These are phyloP conservation scores for Piper longum DNA, from an alignment of 164 flowering plant species.

Conservation along the genomic window DNA sequence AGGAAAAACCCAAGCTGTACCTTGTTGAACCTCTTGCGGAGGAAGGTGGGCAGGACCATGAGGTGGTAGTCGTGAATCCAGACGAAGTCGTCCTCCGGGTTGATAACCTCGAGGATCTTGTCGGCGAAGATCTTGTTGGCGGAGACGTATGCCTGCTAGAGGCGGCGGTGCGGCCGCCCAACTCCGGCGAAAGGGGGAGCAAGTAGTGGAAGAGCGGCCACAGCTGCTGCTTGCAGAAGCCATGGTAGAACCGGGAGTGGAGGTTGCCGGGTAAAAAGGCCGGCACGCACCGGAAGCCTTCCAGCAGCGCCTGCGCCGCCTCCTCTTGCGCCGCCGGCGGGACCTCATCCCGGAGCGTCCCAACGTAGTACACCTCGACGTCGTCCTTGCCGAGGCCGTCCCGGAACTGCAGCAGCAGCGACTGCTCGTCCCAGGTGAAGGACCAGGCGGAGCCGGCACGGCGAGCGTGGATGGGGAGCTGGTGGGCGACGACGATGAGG, in stretches of 20 bases:
- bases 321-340: constrained; percentile 52
- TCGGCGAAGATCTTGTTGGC: constrained; percentile 71
- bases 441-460: constrained; percentile 31
- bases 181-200: constrained; percentile 60
- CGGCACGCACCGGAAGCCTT: constrained; percentile 56
- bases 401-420: constrained; percentile 46
- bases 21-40: constrained; percentile 57
- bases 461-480: constrained; percentile 44
- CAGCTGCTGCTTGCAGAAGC: constrained; percentile 61
- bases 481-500: constrained; percentile 50
- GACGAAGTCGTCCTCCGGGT: constrained; percentile 66
- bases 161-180: constrained; percentile 48
- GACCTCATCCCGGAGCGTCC: constrained; percentile 51
- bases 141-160: constrained; percentile 75
- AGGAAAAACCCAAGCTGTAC: constrained; percentile 64
- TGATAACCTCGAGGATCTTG: constrained; percentile 63
- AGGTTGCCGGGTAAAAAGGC: constrained; percentile 48
- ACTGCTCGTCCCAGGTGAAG: constrained; percentile 52
- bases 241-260: constrained; percentile 42
- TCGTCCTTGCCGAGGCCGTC: constrained; percentile 48
- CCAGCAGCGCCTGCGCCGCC: constrained; percentile 48
- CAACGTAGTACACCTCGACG: constrained; percentile 49
- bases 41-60: constrained; percentile 65
- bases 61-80: constrained; percentile 73
- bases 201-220: constrained; percentile 74